Percentiles rank a stretch among this genome's conserved stretches.
Evolutionary conservation across 805 yeast genomes (phyloP).

Genomic region (Cyberlindnera amylophila): DNA sequence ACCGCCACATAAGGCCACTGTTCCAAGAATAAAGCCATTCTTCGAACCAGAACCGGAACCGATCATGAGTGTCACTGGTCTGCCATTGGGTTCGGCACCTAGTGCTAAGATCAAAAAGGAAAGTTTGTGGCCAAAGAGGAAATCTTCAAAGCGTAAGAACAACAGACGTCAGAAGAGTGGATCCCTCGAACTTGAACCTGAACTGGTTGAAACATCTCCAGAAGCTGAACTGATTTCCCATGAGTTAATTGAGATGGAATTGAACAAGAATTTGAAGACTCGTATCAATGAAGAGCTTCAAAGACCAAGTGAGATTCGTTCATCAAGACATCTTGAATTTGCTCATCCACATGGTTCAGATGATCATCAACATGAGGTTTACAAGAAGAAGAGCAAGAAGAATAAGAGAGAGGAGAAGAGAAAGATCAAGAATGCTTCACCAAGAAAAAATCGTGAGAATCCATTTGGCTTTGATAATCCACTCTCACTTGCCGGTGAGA

Average conservation of each 20-base stretch:
- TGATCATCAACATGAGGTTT: not conserved
- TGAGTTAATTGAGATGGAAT: slow-evolving; percentile 16
- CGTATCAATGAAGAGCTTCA: slow-evolving; percentile 19
- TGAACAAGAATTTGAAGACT: slow-evolving; percentile 13
- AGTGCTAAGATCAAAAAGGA: slow-evolving; percentile 54
- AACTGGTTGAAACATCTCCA: slow-evolving; percentile 5
- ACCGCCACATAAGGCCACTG: not conserved
- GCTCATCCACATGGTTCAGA: slow-evolving; percentile 1
- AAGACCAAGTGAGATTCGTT: slow-evolving; percentile 21
- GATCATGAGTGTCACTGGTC: slow-evolving; percentile 63
- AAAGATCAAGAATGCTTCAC: slow-evolving; percentile 28
- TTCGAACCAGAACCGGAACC: slow-evolving; percentile 59
- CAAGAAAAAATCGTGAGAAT: slow-evolving; percentile 34
- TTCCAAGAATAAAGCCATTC: slow-evolving; percentile 11
- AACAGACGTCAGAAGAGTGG: slow-evolving; percentile 18
- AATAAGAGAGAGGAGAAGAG: slow-evolving; percentile 16
- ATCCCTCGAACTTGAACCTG: slow-evolving; percentile 9
- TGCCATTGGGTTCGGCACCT: slow-evolving; percentile 69
- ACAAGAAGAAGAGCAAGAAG: slow-evolving; percentile 2
- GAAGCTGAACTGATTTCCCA: slow-evolving; percentile 1
- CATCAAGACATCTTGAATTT: slow-evolving; percentile 1
- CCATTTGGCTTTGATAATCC: slow-evolving; percentile 41
- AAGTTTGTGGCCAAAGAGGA: slow-evolving; percentile 46
- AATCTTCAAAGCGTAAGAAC: slow-evolving; percentile 22
- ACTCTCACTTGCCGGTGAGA: slow-evolving; percentile 29